These are phyloP conservation scores for Camillea tinctor DNA, from an alignment of 2,329 filamentous ascomycete genomes.

Conservation along the genomic window DNA sequence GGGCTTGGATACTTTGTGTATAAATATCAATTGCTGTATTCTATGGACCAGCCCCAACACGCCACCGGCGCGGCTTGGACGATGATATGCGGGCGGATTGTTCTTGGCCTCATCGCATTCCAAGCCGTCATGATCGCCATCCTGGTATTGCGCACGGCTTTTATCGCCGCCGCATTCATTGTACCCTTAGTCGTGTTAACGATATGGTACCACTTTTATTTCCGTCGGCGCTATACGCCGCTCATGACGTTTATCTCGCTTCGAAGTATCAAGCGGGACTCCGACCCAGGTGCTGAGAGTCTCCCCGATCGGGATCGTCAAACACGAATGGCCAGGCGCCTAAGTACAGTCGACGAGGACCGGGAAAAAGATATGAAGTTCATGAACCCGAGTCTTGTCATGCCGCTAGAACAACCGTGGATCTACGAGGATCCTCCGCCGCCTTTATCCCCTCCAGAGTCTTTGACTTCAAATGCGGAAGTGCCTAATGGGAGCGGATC, in stretches of 20 bases:
- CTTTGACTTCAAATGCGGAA: slow-evolving; percentile 9
- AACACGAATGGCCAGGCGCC: slow-evolving; percentile 45
- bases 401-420: slow-evolving; percentile 70
- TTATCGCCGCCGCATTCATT: slow-evolving; percentile 70
- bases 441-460: slow-evolving; percentile 20
- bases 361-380: slow-evolving; percentile 69
- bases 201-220: slow-evolving; percentile 87
- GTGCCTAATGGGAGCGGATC: slow-evolving; percentile 13
- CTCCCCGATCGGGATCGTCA: slow-evolving; percentile 42
- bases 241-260: slow-evolving; percentile 91
- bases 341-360: slow-evolving; percentile 70
- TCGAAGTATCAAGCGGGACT: slow-evolving; percentile 71
- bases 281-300: slow-evolving; percentile 47
- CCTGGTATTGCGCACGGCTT: slow-evolving; percentile 71
- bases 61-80: slow-evolving; percentile 93
- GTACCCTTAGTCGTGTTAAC: slow-evolving; percentile 76
- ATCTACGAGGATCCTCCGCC: slow-evolving; percentile 59
- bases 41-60: slow-evolving; percentile 96
- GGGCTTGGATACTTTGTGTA: slow-evolving; percentile 82
- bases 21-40: slow-evolving; percentile 96
- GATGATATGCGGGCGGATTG: slow-evolving; percentile 90
- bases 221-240: slow-evolving; percentile 76
- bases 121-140: slow-evolving; percentile 89
- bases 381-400: slow-evolving; percentile 72
- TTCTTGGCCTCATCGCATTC: slow-evolving; percentile 83